These are phyloP conservation scores for Fusarium marasasianum DNA, from an alignment of 2,329 filamentous ascomycete genomes.

Conservation along the genomic window DNA sequence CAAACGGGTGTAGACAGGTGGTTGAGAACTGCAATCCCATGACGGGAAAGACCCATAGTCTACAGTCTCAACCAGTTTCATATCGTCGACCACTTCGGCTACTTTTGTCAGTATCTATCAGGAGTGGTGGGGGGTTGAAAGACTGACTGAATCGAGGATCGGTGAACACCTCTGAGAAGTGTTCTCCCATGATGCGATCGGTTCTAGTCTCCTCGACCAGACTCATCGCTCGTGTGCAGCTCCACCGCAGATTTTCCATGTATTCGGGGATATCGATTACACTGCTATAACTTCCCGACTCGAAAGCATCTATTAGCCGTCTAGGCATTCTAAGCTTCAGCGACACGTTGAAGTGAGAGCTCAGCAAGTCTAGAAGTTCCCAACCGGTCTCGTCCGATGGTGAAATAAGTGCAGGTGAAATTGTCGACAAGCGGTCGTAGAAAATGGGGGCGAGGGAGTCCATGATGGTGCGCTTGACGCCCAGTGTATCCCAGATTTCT, in stretches of 20 bases:
- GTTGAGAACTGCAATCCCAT: constrained; percentile 51
- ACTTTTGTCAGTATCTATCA: constrained; percentile 14
- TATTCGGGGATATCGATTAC: constrained; percentile 58
- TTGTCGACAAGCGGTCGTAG: constrained; percentile 63
- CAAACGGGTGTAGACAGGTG: constrained; percentile 56
- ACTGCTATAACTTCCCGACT: constrained; percentile 61
- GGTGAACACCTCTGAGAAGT: constrained; percentile 53
- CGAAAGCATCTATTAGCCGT: constrained; percentile 57
- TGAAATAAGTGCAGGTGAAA: constrained; percentile 56
- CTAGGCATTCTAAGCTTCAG: constrained; percentile 58
- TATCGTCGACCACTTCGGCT: constrained; percentile 56
- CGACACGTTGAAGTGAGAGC: constrained; percentile 57
- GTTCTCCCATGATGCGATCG: constrained; percentile 54
- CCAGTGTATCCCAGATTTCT: constrained; percentile 60
- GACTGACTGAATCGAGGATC: constrained; percentile 59
- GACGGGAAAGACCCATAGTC: constrained; percentile 64
- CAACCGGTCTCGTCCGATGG: constrained; percentile 46
- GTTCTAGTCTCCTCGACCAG: constrained; percentile 62
- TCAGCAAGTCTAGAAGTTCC: constrained; percentile 54
- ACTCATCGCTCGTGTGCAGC: constrained; percentile 63
- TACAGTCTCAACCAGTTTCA: constrained; percentile 54
- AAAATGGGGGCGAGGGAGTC: constrained; percentile 65
- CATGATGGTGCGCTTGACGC: constrained; percentile 66
- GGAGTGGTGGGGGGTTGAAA: neutral
- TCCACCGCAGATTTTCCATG: constrained; percentile 55